A percentile compares a stretch with the other conserved stretches of the same genome.
Conservation (phyloP, 495 filamentous ascomycete genomes). For the Immersiella caudata region DNA sequence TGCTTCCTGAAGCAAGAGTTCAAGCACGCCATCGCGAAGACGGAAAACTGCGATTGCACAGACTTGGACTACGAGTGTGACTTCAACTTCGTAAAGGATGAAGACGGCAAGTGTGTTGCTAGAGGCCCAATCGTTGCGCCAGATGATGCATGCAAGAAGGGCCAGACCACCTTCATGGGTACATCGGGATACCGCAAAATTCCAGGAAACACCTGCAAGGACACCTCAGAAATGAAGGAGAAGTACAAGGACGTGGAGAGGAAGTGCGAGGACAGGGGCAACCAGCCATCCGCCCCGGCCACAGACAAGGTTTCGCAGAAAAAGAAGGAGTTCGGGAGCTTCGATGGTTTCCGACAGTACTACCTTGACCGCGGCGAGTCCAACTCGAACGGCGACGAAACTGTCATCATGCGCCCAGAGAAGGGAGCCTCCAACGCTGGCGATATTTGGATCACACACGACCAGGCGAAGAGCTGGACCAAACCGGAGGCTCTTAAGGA, state of each 20-base stretch:
- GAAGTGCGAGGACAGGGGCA: conserved; percentile 52
- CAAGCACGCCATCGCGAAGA: conserved; percentile 66
- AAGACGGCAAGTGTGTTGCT: conserved; percentile 58
- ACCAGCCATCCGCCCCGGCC: conserved; percentile 43
- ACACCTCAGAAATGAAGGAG: conserved; percentile 51
- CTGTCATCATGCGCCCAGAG: conserved; percentile 72
- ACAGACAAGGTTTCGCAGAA: conserved; percentile 64
- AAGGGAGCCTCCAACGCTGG: conserved; percentile 27
- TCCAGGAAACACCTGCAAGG: conserved; percentile 82
- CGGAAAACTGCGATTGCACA: conserved; percentile 75
- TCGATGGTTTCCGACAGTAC: conserved; percentile 62
- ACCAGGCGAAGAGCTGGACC: conserved; percentile 86
- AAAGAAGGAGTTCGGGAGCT: conserved; percentile 58
- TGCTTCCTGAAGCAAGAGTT: conserved; percentile 90
- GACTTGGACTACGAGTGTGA: conserved; percentile 91
- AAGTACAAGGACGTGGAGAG: conserved; percentile 65
- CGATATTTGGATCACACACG: conserved; percentile 69
- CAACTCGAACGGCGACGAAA: conserved; percentile 70
- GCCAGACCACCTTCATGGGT: conserved; percentile 71
- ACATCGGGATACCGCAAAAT: conserved; percentile 91
- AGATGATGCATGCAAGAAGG: conserved; percentile 66
- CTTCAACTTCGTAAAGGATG: conserved; percentile 76
- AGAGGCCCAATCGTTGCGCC: conserved; percentile 57
- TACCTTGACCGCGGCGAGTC: conserved; percentile 82
- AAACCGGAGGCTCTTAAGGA: conserved; percentile 57